Conservation (phyloP, 1,284 basidiomycete genomes). For the Spongispora temasekensis region DNA sequence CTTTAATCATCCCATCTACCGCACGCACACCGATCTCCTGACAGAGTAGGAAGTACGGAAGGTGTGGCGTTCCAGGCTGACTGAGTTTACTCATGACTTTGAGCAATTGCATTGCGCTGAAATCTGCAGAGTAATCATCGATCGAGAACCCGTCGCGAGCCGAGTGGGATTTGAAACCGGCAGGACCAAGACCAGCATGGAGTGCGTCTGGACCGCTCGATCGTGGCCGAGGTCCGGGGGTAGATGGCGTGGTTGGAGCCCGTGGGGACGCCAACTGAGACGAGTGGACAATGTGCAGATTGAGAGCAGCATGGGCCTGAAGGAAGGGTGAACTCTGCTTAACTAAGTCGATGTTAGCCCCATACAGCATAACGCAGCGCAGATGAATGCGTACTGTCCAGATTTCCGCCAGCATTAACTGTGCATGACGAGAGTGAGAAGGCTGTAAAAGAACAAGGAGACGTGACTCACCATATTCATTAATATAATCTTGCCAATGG, state of each 20-base stretch:
- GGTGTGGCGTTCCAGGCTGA: conserved; percentile 55
- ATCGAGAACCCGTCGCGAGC: conserved; percentile 31
- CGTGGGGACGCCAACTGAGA: conserved; percentile 49
- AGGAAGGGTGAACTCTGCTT: conserved; percentile 75
- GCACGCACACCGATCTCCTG: conserved; percentile 75
- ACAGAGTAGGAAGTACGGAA: conserved; percentile 78
- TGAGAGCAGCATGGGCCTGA: conserved; percentile 72
- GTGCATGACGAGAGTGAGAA: conserved; percentile 6
- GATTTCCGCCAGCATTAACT: conserved; percentile 37
- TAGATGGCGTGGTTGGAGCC: conserved; percentile 37
- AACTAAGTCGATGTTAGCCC: conserved; percentile 43
- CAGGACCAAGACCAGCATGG: conserved; percentile 54
- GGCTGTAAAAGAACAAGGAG: neutral
- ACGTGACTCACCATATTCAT: conserved; percentile 61
- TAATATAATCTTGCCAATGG: conserved; percentile 77
- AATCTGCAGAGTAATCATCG: conserved; percentile 50
- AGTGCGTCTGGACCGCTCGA: conserved; percentile 49
- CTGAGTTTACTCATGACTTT: conserved; percentile 74
- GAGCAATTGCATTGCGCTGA: conserved; percentile 71
- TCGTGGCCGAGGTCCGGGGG: conserved; percentile 35
- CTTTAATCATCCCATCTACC: conserved; percentile 80
- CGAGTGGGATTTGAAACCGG: conserved; percentile 67
- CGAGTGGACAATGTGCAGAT: conserved; percentile 74
- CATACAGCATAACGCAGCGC: neutral
- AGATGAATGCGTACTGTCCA: conserved; percentile 35